phyloP scores from a whole-genome alignment of 2,329 filamentous ascomycete species.

The Lachnellula occidentalis region DNA sequence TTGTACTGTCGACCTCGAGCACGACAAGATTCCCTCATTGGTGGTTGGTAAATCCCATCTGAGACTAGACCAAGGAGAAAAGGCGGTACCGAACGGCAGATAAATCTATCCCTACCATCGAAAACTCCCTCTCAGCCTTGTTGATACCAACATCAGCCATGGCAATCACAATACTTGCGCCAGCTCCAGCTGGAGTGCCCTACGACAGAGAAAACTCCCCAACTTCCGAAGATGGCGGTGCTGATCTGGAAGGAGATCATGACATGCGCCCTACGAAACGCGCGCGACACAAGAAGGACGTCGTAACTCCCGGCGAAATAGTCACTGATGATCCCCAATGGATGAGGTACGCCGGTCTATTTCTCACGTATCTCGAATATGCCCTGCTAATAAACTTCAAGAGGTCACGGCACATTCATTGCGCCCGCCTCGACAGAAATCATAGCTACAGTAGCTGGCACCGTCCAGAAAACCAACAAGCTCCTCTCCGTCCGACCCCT shows the following conservation, averaged over 20 bases:
- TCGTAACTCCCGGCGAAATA: constrained; percentile 83
- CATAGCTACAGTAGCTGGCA: constrained; percentile 84
- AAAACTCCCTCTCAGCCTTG: constrained; percentile 1
- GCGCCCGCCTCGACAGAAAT: constrained; percentile 61
- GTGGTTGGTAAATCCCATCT: too few species aligned
- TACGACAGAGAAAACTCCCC: constrained; percentile 11
- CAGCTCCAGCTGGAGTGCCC: constrained; percentile 23
- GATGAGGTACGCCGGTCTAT: constrained; percentile 63
- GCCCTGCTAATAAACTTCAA: constrained; percentile 32
- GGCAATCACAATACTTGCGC: constrained; percentile 32
- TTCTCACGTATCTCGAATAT: neutral
- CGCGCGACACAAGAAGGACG: constrained; percentile 38
- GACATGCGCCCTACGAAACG: constrained; percentile 41
- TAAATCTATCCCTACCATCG: too few species aligned
- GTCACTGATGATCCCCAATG: constrained; percentile 92
- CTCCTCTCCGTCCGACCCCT: constrained; percentile 86
- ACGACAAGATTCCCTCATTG: too few species aligned
- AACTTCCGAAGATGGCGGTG: constrained; percentile 29
- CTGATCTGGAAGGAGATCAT: constrained; percentile 30
- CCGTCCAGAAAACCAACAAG: constrained; percentile 90
- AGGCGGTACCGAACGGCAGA: too few species aligned
- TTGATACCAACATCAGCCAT: constrained; percentile 15
- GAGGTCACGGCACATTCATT: constrained; percentile 89
- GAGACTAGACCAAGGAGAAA: too few species aligned
- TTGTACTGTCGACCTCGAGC: too few species aligned